phyloP scores from a whole-genome alignment of 345 rosid species.

The Noccaea bulbosa region DNA sequence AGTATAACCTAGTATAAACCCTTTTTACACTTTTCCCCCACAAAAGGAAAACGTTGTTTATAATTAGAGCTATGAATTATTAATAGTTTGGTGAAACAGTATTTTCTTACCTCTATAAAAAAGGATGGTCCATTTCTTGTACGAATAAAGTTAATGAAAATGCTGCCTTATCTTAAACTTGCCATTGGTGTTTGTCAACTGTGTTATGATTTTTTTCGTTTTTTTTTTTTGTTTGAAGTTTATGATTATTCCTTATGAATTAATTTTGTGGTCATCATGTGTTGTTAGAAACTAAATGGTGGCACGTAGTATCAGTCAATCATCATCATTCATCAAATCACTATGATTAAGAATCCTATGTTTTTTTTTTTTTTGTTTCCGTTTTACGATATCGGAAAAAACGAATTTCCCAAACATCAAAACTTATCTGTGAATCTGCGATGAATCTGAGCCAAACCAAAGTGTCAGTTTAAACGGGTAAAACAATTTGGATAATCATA shows the following conservation, averaged over 20 bases:
- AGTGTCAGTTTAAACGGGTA: background rate
- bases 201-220: constrained; percentile 26
- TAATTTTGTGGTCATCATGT: constrained; percentile 27
- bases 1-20: constrained; percentile 26
- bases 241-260: constrained; percentile 25
- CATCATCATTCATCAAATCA: background rate
- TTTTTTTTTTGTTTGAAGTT: background rate
- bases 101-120: constrained; percentile 19
- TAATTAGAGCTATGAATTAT: constrained; percentile 7
- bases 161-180: constrained; percentile 33
- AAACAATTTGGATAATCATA: background rate
- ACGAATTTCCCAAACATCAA: background rate
- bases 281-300: constrained; percentile 27
- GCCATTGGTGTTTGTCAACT: constrained; percentile 34
- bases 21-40: background rate
- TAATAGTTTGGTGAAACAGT: constrained; percentile 33
- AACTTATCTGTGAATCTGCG: background rate
- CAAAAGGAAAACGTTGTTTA: background rate
- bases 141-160: constrained; percentile 22
- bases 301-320: constrained; percentile 33
- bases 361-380: background rate
- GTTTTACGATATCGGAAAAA: background rate
- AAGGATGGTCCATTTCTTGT: constrained; percentile 36
- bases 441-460: background rate
- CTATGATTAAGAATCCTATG: constrained; percentile 21